Evolutionary conservation across 129 eudicot genomes (phyloP).

Genomic region (Gnaphalium uliginosum): DNA sequence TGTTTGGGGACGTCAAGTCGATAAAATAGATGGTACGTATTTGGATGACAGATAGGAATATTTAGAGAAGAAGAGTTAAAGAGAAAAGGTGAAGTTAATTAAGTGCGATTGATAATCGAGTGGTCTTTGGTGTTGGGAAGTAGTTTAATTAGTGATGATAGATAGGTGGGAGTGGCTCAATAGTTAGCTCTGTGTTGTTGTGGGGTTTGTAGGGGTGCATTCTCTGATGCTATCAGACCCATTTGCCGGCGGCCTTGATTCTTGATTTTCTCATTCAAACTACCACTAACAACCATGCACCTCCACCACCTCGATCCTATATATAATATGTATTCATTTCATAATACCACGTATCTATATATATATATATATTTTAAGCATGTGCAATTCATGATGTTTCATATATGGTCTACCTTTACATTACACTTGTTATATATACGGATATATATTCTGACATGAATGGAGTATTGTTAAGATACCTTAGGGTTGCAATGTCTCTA

Average conservation of each 20-base stretch:
- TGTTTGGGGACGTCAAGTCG: neutral
- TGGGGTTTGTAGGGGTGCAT: slow-evolving; percentile 33
- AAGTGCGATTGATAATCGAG: slow-evolving; percentile 10
- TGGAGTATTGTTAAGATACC: no score
- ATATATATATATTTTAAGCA: neutral
- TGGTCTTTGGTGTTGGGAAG: slow-evolving; percentile 20
- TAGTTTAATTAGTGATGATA: neutral
- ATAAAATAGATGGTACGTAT: neutral
- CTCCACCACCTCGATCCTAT: neutral
- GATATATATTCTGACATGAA: no score
- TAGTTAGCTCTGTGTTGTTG: slow-evolving; percentile 13
- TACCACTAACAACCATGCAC: slow-evolving; percentile 31
- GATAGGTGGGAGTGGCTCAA: slow-evolving; percentile 33
- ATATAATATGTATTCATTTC: neutral
- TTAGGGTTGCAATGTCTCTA: no score
- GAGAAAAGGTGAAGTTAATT: slow-evolving; percentile 12
- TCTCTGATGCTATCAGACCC: slow-evolving; percentile 26
- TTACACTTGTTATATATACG: neutral
- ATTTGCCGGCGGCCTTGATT: neutral
- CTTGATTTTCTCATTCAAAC: slow-evolving; percentile 28
- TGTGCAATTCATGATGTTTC: neutral
- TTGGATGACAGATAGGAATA: slow-evolving; percentile 15
- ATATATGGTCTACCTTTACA: no score
- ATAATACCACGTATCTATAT: neutral
- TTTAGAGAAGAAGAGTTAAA: slow-evolving; percentile 20